phyloP scores from a whole-genome alignment of 2,329 filamentous ascomycete genomes.

The Diplodia sapinea region DNA sequence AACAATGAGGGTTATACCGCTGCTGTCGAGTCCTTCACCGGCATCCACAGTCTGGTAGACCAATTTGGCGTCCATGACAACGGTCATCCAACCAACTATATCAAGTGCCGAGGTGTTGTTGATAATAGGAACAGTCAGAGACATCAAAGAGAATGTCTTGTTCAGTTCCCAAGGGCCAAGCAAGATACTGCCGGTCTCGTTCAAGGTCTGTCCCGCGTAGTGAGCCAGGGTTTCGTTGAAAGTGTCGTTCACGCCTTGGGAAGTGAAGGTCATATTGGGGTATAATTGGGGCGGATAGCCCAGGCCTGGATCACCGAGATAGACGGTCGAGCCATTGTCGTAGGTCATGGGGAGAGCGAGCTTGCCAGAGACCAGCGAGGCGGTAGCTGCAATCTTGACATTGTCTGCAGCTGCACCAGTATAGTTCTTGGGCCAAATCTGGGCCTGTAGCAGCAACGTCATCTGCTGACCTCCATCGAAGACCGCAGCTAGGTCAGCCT shows the following conservation, averaged over 20 bases:
- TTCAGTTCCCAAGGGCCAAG: conserved; percentile 79
- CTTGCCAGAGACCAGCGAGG: conserved; percentile 50
- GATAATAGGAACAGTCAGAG: conserved; percentile 79
- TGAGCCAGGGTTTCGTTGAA: conserved; percentile 47
- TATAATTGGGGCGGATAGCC: conserved; percentile 77
- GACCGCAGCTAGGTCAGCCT: conserved; percentile 72
- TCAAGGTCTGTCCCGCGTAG: conserved; percentile 53
- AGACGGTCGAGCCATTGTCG: conserved; percentile 39
- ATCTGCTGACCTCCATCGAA: conserved; percentile 62
- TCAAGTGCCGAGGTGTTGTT: conserved; percentile 66
- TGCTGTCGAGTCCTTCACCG: conserved; percentile 71
- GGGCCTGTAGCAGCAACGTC: conserved; percentile 68
- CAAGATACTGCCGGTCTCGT: conserved; percentile 65
- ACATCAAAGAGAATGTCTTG: conserved; percentile 74
- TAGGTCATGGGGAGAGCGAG: conserved; percentile 63
- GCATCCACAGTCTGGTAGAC: conserved; percentile 67
- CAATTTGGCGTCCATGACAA: conserved; percentile 72
- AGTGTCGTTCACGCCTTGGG: conserved; percentile 44
- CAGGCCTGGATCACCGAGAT: conserved; percentile 64
- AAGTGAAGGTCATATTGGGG: conserved; percentile 74
- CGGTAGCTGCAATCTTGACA: conserved; percentile 70
- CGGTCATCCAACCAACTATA: conserved; percentile 82
- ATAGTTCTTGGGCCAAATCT: conserved; percentile 72
- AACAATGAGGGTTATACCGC: conserved; percentile 72
- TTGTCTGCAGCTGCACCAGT: conserved; percentile 55